Evolutionary conservation across 768 basidiomycete genomes (phyloP), one percentile per base, ranked within the genome.

Genomic region (Tulasnella calospora): DNA sequence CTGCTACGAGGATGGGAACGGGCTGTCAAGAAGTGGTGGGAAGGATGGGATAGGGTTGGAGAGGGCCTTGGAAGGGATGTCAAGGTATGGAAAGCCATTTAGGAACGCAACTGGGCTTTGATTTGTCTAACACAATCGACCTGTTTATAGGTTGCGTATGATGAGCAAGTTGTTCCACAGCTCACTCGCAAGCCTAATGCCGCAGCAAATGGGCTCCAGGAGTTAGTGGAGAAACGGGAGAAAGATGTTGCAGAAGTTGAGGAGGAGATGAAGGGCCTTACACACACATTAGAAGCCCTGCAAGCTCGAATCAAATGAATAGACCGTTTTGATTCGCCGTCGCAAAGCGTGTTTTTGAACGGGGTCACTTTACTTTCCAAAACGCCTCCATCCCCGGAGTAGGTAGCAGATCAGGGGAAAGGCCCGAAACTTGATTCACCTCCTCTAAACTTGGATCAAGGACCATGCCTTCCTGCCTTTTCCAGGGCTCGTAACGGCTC

Each of bases 21-120:
- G 80, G 89, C 89, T 3, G 91, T 92, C 83, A 85, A 83, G 77
- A 85, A 84, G 79, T 94, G 92, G 92, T 88, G 88, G 88, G 86
- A 88, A 75, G 92, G 93, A 82, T 91, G 89, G 86, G 82, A 81
- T 27, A 86, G 92, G 72, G 86, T 92, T 3, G 88, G 89, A 8
- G 86, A 90, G 71, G 91, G 92, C 0, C 85, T 92, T 47, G 86
- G 87, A 70, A 86, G 92, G 69, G 92, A 94, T 83, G 83, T 93
- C 30, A 86, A 87, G 86, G 92, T 91, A 82, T 61, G 86, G 21
- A 15, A 15, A 19, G 36, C 51, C 12, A 40, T 10, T 15, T 1
- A 17, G 23, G 15, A 36, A 76, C n/a, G 13, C 15, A 55, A 74
- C 33, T 8, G 10, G 7, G 21, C 21, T 21, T 7, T 0, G 5